phyloP scores from a whole-genome alignment of 805 yeast genomes.

The Starmerella stigmatis region DNA sequence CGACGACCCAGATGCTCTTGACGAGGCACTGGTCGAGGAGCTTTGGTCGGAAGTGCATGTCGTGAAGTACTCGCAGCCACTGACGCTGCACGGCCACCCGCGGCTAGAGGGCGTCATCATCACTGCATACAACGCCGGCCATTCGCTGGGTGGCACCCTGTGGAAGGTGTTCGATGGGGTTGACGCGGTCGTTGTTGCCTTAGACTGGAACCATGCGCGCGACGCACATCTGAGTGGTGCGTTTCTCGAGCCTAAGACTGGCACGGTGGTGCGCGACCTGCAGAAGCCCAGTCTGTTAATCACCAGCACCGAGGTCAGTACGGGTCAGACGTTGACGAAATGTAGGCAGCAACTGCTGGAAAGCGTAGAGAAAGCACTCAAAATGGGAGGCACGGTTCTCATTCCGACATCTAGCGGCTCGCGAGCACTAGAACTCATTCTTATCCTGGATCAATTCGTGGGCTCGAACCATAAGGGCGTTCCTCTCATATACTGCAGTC shows the following conservation, averaged over 20 bases:
- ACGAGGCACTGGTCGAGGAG: slow-evolving; percentile 63
- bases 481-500: slow-evolving; percentile 68
- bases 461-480: slow-evolving; percentile 31
- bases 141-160: slow-evolving; percentile 83
- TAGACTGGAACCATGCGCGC: slow-evolving; percentile 88
- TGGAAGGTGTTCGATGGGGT: slow-evolving; percentile 68
- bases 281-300: slow-evolving; percentile 74
- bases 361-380: slow-evolving; percentile 53
- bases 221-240: slow-evolving; percentile 77
- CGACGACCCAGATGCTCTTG: slow-evolving; percentile 40
- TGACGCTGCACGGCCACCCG: slow-evolving; percentile 15
- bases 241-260: slow-evolving; percentile 42
- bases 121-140: slow-evolving; percentile 86
- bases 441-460: slow-evolving; percentile 58
- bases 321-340: slow-evolving; percentile 35
- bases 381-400: slow-evolving; percentile 68
- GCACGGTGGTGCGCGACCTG: slow-evolving; percentile 51
- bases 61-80: slow-evolving; percentile 69
- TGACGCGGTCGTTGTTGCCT: slow-evolving; percentile 78
- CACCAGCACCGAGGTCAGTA: slow-evolving; percentile 48
- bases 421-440: slow-evolving; percentile 68
- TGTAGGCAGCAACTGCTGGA: slow-evolving; percentile 49
- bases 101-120: slow-evolving; percentile 33
- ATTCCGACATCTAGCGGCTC: slow-evolving; percentile 76
- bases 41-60: slow-evolving; percentile 61